These are phyloP conservation scores for Stagonosporopsis vannaccii DNA, from an alignment of 2,329 filamentous ascomycete genomes.

Conservation along the genomic window DNA sequence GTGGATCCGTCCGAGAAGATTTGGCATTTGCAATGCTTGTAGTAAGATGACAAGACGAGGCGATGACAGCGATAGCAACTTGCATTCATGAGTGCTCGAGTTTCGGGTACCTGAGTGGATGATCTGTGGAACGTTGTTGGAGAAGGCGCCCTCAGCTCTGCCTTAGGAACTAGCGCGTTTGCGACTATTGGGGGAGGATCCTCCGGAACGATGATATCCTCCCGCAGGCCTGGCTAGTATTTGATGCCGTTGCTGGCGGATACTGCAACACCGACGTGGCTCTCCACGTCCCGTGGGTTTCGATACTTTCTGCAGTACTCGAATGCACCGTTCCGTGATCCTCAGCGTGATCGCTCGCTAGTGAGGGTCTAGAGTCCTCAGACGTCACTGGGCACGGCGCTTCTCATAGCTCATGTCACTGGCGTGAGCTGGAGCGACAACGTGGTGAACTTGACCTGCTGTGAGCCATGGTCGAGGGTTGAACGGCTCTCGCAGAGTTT, in stretches of 20 bases:
- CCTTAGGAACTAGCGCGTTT: slow-evolving; percentile 17
- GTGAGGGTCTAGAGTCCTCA: slow-evolving; percentile 13
- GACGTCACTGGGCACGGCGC: slow-evolving; percentile 7
- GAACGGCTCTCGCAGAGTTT: slow-evolving; percentile 15
- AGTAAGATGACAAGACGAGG: background rate
- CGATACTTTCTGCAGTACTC: slow-evolving; percentile 27
- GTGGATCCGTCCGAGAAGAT: slow-evolving; percentile 17
- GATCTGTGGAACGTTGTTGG: slow-evolving; percentile 5
- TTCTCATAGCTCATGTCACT: background rate
- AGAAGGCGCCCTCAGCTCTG: slow-evolving; percentile 8
- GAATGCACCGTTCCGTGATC: slow-evolving; percentile 22
- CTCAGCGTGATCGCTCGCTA: slow-evolving; percentile 26
- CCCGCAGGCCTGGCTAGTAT: slow-evolving; percentile 22
- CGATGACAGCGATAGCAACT: background rate
- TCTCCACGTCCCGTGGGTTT: slow-evolving; percentile 32
- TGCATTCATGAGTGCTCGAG: slow-evolving; percentile 4
- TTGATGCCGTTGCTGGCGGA: slow-evolving; percentile 26
- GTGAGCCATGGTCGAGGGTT: slow-evolving; percentile 32
- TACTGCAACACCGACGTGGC: slow-evolving; percentile 42
- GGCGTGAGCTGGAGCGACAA: slow-evolving; percentile 1
- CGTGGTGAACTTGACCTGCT: slow-evolving; percentile 14
- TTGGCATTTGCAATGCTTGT: slow-evolving; percentile 6
- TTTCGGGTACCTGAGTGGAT: slow-evolving; percentile 22
- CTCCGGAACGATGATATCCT: slow-evolving; percentile 11
- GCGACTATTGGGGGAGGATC: slow-evolving; percentile 23